Conservation (phyloP, 768 basidiomycete species). For the Galerina sulciceps region DNA sequence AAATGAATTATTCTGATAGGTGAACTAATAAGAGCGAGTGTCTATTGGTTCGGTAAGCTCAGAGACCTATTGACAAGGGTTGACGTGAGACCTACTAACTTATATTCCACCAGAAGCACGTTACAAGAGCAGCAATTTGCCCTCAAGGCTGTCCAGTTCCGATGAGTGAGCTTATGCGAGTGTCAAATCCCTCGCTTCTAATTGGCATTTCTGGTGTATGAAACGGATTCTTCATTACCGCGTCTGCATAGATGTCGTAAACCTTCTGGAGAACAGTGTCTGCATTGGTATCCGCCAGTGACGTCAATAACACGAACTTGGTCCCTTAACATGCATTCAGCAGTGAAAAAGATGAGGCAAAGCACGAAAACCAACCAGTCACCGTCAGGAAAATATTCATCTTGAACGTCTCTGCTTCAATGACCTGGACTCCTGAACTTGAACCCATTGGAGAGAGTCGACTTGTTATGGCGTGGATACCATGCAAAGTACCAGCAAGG, state of each 20-base stretch:
- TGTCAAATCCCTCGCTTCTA: constrained; percentile 87
- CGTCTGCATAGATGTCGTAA: constrained; percentile 93
- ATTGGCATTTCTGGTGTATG: constrained; percentile 99
- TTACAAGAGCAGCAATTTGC: not conserved
- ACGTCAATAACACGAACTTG: constrained; percentile 93
- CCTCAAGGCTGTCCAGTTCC: constrained; percentile 51
- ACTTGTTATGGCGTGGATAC: constrained; percentile 98
- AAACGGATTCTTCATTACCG: constrained; percentile 99
- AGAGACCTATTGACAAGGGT: no score
- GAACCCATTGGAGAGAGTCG: constrained; percentile 82
- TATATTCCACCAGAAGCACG: no score
- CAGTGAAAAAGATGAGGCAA: not conserved
- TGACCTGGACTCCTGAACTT: constrained; percentile 91
- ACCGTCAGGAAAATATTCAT: constrained; percentile 88
- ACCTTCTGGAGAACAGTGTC: constrained; percentile 78
- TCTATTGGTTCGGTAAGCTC: no score
- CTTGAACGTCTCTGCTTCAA: constrained; percentile 95
- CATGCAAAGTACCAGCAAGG: constrained; percentile 94
- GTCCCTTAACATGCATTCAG: constrained; percentile 60
- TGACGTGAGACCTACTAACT: not conserved
- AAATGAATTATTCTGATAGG: no score
- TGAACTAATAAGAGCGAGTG: no score
- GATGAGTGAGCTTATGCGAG: constrained; percentile 63
- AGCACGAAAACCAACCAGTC: constrained; percentile 65
- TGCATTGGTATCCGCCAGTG: constrained; percentile 71